A percentile compares a stretch with the other conserved stretches of the same genome.
phyloP scores from a whole-genome alignment of 2,329 filamentous ascomycete genomes.

The Xylaria sp. region DNA sequence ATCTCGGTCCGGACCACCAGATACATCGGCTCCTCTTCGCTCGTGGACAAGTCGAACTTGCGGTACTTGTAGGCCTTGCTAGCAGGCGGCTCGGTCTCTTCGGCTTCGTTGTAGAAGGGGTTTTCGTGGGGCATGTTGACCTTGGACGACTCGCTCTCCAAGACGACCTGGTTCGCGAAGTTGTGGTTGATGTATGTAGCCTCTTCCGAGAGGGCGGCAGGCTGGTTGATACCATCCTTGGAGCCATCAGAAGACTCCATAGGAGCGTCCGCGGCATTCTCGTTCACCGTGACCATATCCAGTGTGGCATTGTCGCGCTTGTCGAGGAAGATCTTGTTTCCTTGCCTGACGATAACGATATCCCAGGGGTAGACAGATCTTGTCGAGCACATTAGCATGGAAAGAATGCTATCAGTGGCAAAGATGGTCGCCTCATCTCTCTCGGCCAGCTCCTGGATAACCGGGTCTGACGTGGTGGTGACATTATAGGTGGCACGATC shows the following conservation, averaged over 20 bases:
- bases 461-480: slow-evolving; percentile 92
- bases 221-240: slow-evolving; percentile 95
- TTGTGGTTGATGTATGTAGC: slow-evolving; percentile 99
- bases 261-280: slow-evolving; percentile 95
- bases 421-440: slow-evolving; percentile 97
- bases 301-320: slow-evolving; percentile 95
- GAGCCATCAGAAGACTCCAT: slow-evolving; percentile 90
- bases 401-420: slow-evolving; percentile 95
- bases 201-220: slow-evolving; percentile 91
- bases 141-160: slow-evolving; percentile 82
- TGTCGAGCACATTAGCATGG: slow-evolving; percentile 98
- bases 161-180: slow-evolving; percentile 94
- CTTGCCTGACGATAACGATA: slow-evolving; percentile 90
- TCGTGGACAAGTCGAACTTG: slow-evolving; percentile 93
- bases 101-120: slow-evolving; percentile 95
- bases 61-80: slow-evolving; percentile 99
- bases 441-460: slow-evolving; percentile 96
- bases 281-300: slow-evolving; percentile 98
- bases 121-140: slow-evolving; percentile 88
- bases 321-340: slow-evolving; percentile 98
- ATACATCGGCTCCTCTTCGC: slow-evolving; percentile 93
- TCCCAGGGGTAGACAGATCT: slow-evolving; percentile 99
- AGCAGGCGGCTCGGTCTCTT: slow-evolving; percentile 92
- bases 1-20: slow-evolving; percentile 94
- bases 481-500: slow-evolving; percentile 98